These are phyloP conservation scores for Limnanthes douglasii DNA, from an alignment of 345 rosid genomes.

Conservation along the genomic window DNA sequence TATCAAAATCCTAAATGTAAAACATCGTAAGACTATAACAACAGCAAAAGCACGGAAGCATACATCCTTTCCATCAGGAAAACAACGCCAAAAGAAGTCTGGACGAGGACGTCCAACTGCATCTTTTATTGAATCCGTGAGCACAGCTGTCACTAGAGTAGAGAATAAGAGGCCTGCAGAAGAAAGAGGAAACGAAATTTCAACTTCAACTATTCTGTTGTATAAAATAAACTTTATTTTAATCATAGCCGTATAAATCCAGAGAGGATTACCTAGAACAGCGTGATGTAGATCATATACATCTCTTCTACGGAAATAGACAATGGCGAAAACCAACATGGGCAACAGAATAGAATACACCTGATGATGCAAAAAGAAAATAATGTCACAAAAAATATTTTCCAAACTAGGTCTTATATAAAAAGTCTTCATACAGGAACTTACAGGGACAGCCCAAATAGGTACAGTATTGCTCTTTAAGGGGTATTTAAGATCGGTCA, in stretches of 20 bases:
- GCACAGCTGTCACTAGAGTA: constrained; percentile 44
- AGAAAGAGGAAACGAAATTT: constrained; percentile 1
- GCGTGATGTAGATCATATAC: constrained; percentile 92
- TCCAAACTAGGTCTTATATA: neutral
- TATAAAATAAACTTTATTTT: neutral
- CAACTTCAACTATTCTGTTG: constrained; percentile 1
- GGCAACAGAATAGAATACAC: constrained; percentile 50
- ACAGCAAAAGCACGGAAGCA: constrained; percentile 7
- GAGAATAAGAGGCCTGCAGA: constrained; percentile 66
- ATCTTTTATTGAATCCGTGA: constrained; percentile 66
- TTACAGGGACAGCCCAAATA: constrained; percentile 67
- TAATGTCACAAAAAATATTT: constrained; percentile 2
- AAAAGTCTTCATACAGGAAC: constrained; percentile 4
- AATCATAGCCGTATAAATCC: neutral
- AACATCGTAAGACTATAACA: neutral
- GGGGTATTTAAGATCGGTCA: constrained; percentile 78
- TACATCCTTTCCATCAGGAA: constrained; percentile 89
- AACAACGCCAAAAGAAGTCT: constrained; percentile 94
- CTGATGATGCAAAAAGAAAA: constrained; percentile 18
- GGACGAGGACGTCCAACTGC: constrained; percentile 92
- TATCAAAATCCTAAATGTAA: constrained; percentile 4
- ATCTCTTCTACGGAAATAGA: constrained; percentile 55
- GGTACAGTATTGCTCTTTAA: constrained; percentile 62
- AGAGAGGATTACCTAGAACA: constrained; percentile 34
- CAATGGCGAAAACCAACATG: constrained; percentile 29